Conservation (phyloP, 192 early-diverging fungal species). For the Gonapodya sp. region DNA sequence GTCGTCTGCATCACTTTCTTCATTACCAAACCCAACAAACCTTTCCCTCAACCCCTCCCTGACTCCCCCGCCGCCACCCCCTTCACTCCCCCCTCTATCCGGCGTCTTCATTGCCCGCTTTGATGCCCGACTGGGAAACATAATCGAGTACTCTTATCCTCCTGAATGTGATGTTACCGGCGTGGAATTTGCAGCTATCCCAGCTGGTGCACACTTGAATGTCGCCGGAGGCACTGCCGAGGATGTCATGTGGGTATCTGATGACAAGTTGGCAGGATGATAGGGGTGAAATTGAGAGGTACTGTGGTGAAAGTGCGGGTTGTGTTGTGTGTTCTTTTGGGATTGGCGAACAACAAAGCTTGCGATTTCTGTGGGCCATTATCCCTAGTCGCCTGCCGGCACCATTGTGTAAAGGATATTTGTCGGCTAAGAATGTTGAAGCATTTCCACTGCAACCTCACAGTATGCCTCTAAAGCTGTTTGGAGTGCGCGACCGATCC, state of each 20-base stretch:
- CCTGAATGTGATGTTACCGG: not conserved
- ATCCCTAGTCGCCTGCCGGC: not conserved
- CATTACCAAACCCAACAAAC: not conserved
- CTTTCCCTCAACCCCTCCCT: not conserved
- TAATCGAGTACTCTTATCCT: not conserved
- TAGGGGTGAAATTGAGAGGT: too few species aligned
- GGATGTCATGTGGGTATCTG: constrained; percentile 4
- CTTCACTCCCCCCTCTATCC: not conserved
- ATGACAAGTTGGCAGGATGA: too few species aligned
- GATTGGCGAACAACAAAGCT: too few species aligned
- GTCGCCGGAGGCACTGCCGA: not conserved
- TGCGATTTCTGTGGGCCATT: too few species aligned
- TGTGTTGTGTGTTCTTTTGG: too few species aligned
- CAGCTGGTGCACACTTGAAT: not conserved
- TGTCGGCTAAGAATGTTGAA: too few species aligned
- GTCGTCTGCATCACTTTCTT: not conserved
- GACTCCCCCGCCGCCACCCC: not conserved
- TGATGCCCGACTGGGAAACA: not conserved
- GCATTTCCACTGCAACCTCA: too few species aligned
- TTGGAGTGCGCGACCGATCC: too few species aligned
- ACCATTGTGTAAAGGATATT: too few species aligned
- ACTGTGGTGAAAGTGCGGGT: too few species aligned
- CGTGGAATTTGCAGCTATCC: not conserved
- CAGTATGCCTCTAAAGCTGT: too few species aligned
- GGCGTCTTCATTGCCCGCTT: constrained; percentile 4